Conservation (phyloP, 768 basidiomycete genomes). For the Mycena venus region DNA sequence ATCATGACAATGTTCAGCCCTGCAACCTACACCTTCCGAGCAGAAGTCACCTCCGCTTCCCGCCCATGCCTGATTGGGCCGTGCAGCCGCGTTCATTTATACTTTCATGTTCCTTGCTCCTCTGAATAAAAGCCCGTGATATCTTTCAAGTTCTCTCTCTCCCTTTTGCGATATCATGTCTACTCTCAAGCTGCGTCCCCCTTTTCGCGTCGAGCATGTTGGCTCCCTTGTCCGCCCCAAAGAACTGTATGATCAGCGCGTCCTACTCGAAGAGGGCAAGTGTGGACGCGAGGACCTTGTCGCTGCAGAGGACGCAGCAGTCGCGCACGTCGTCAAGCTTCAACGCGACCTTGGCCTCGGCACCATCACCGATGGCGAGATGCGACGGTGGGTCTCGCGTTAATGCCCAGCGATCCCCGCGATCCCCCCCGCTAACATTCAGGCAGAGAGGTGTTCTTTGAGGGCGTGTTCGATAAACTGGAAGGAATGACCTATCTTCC, state of each 20-base stretch:
- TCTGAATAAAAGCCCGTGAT: constrained; percentile 21
- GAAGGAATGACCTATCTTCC: constrained; percentile 72
- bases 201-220: constrained; percentile 69
- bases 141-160: constrained; percentile 2
- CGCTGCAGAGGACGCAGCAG: constrained; percentile 65
- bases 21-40: constrained; percentile 18
- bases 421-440: neutral
- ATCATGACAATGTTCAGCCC: constrained; percentile 28
- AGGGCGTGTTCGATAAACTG: constrained; percentile 77
- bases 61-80: constrained; percentile 13
- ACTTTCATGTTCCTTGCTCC: constrained; percentile 19
- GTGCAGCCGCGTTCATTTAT: constrained; percentile 20
- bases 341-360: constrained; percentile 69
- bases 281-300: constrained; percentile 59
- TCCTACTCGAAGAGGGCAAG: constrained; percentile 55
- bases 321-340: constrained; percentile 64
- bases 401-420: too few species aligned
- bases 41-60: constrained; percentile 20
- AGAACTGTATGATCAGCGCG: constrained; percentile 62
- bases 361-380: constrained; percentile 75
- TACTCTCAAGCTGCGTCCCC: constrained; percentile 50
- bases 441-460: constrained; percentile 67
- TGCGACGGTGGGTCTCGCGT: constrained; percentile 49
- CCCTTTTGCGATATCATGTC: constrained; percentile 22
- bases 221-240: constrained; percentile 72